A percentile compares a stretch with the other conserved stretches of the same genome.
These are phyloP conservation scores for Aspergillus incahuasiensis DNA, from an alignment of 495 filamentous ascomycete species.

Conservation along the genomic window DNA sequence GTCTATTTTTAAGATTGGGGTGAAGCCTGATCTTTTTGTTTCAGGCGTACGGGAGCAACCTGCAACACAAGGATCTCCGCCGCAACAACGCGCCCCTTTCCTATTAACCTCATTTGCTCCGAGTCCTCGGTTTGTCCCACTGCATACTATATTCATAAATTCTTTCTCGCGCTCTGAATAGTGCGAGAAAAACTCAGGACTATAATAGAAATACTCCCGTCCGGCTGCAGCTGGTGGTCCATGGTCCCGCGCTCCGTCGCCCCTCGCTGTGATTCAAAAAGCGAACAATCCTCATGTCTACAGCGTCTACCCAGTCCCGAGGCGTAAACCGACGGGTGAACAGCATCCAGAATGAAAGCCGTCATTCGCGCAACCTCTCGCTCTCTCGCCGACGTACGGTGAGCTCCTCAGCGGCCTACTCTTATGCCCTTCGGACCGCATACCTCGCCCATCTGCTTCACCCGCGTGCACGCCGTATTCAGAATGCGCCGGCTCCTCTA, in stretches of 20 bases:
- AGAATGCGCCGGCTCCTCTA: conserved; percentile 64
- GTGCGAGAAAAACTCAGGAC: background rate
- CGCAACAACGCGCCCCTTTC: conserved; percentile 21
- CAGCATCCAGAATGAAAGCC: conserved; percentile 51
- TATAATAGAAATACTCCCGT: conserved; percentile 1
- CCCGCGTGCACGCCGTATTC: conserved; percentile 78
- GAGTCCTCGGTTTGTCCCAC: background rate
- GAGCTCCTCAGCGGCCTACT: conserved; percentile 72
- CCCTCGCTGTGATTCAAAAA: conserved; percentile 22
- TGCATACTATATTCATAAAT: background rate
- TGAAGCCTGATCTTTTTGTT: conserved; percentile 18
- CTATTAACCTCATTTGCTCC: conserved; percentile 10
- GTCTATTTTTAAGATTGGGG: conserved; percentile 11
- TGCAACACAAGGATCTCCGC: conserved; percentile 7
- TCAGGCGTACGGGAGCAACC: conserved; percentile 14
- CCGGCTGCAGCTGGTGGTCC: conserved; percentile 26
- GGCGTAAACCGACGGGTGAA: conserved; percentile 53
- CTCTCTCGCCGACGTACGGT: conserved; percentile 45
- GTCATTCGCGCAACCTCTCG: conserved; percentile 50
- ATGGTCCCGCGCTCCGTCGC: conserved; percentile 38
- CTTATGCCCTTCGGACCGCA: conserved; percentile 82
- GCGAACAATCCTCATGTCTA: conserved; percentile 44
- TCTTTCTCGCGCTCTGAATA: background rate
- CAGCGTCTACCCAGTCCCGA: conserved; percentile 49
- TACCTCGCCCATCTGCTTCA: conserved; percentile 92